Conservation (phyloP, 2,329 filamentous ascomycete genomes). For the Aureobasidium lini region DNA sequence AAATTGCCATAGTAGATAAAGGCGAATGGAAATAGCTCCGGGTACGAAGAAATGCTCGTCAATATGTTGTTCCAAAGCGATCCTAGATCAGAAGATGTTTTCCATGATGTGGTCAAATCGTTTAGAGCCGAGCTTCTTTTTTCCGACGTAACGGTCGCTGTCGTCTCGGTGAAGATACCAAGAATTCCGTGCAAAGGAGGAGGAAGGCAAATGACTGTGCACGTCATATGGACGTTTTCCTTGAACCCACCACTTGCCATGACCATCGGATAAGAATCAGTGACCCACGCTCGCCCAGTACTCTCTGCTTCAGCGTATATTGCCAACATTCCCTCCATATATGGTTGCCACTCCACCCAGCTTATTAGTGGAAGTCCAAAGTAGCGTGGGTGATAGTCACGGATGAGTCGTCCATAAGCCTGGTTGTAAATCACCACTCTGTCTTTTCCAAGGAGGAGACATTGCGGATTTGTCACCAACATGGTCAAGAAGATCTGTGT, state of each 20-base stretch:
- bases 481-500: conserved; percentile 14
- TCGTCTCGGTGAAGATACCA: background rate
- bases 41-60: background rate
- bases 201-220: background rate
- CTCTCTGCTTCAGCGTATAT: background rate
- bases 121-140: background rate
- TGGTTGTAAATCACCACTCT: conserved; percentile 14
- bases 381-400: background rate
- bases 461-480: conserved; percentile 13
- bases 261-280: background rate
- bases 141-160: background rate
- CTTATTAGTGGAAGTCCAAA: background rate
- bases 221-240: background rate
- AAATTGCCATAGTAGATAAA: background rate
- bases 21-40: background rate
- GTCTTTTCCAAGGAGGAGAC: conserved; percentile 10
- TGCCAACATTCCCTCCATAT: background rate
- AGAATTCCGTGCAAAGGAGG: background rate
- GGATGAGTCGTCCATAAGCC: conserved; percentile 9
- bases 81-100: background rate
- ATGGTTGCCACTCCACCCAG: background rate
- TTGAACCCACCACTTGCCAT: background rate
- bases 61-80: background rate
- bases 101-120: background rate
- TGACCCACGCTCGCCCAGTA: background rate